Evolutionary conservation across 352 stramenopile genomes (phyloP), one percentile per base, ranked within the genome.

Genomic region (Globisporangium spiculum): DNA sequence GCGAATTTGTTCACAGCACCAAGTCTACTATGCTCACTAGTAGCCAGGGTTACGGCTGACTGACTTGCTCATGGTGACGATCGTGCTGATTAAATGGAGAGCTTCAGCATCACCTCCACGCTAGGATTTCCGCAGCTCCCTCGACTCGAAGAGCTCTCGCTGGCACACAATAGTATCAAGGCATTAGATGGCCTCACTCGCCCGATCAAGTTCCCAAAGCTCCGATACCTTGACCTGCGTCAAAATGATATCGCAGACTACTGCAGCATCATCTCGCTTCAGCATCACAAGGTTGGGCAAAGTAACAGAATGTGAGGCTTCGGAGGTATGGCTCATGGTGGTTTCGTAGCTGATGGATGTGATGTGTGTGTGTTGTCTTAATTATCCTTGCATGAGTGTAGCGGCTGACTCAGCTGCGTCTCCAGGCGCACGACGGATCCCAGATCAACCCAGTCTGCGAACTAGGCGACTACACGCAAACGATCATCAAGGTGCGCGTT

Each of bases 201-300:
- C 0, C 85, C 87, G 0, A 65, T 93, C 3, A 95, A 95, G 69
- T 84, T 93, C 26, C 85, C 87, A 2, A 79, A 81, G 34, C 67
- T 95, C 60, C 72, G 78, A 26, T 93, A 93, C 44, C 54, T 95
- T 36, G 87, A 95, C 54, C 63, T 93, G 32, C 79, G 87, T 7
- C 77, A 83, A 30, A 95, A 95, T 36, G 70, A 82, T 14, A 79
- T 94, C 38, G 65, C 69, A 1, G 74, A 70, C 1, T 78, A 89
- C 14, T 72, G 66, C 6, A 68, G 64, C 1, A 54, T 94, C 14
- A 46, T 76, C 22, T 66, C 73, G 3, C 60, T 94, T 0, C 81
- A 93, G 46, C 72, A 83, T 14, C 63, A 86, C 1, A 88, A 86
- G 72, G 84, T 93, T 63, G 34, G 22, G n/a, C 26, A 59, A 27